A percentile compares a stretch with the other conserved stretches of the same genome.
phyloP scores from a whole-genome alignment of 257 asterid genomes.

The Linderniella brevidens region DNA sequence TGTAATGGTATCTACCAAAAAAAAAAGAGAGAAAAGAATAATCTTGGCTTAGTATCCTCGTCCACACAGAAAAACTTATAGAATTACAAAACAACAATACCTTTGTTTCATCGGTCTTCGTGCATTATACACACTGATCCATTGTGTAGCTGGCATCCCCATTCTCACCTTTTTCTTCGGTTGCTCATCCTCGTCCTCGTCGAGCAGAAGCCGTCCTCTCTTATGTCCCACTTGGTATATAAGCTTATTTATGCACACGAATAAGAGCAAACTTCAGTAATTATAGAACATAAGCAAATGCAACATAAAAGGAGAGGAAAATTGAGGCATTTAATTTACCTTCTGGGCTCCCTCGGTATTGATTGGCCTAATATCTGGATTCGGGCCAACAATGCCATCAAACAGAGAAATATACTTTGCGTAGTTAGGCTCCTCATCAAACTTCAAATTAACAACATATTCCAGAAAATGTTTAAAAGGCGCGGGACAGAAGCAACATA shows the following conservation, averaged over 20 bases:
- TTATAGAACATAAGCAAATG: background rate
- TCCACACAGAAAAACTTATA: no score
- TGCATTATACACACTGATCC: conserved; percentile 53
- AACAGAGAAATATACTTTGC: conserved; percentile 35
- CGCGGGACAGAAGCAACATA: conserved; percentile 33
- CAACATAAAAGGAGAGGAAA: background rate
- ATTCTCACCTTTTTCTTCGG: conserved; percentile 52
- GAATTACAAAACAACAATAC: conserved; percentile 9
- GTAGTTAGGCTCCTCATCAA: conserved; percentile 50
- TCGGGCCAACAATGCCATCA: conserved; percentile 43
- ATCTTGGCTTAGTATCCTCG: no score
- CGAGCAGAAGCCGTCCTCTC: conserved; percentile 36
- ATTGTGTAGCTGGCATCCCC: conserved; percentile 58
- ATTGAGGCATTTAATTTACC: conserved; percentile 15
- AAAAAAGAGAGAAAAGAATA: background rate
- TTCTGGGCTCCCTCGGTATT: conserved; percentile 52
- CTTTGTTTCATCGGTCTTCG: conserved; percentile 61
- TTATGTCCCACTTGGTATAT: conserved; percentile 45
- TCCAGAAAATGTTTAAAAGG: conserved; percentile 37
- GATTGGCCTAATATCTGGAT: conserved; percentile 38
- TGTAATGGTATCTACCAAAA: conserved; percentile 12
- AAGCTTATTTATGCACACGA: conserved; percentile 12
- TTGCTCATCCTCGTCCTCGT: conserved; percentile 38
- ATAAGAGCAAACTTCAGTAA: background rate
- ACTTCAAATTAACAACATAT: conserved; percentile 37